These are phyloP conservation scores for Tylopilus vinaceipallidus DNA, from an alignment of 768 basidiomycete species.

Conservation along the genomic window DNA sequence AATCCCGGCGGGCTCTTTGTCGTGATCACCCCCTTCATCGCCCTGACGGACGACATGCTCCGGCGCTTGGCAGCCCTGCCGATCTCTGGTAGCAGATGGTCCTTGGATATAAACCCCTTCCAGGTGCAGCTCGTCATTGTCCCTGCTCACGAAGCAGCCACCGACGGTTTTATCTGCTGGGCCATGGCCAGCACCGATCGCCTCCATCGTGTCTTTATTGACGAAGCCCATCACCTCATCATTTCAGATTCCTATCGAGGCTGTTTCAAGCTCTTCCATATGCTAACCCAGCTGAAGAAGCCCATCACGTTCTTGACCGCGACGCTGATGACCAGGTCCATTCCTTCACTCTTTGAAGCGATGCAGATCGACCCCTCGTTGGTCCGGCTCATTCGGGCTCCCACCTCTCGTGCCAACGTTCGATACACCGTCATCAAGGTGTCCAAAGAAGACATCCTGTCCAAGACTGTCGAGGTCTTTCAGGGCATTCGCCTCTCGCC, in stretches of 20 bases:
- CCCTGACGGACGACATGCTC: constrained; percentile 9
- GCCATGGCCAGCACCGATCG: background rate
- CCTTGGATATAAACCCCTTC: background rate
- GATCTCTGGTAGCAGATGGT: background rate
- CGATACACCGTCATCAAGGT: background rate
- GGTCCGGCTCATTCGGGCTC: background rate
- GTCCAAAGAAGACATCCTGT: fast-evolving
- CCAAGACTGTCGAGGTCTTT: background rate
- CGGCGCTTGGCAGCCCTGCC: background rate
- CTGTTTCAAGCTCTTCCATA: constrained; percentile 15
- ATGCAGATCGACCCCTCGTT: constrained; percentile 1
- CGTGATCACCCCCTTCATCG: constrained; percentile 3
- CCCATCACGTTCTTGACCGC: constrained; percentile 11
- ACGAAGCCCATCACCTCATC: constrained; percentile 11
- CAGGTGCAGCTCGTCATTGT: constrained; percentile 3
- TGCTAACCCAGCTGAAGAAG: constrained; percentile 1
- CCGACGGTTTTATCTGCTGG: background rate
- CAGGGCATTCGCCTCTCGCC: too few relatives aligned
- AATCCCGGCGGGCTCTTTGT: background rate
- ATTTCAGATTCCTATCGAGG: background rate
- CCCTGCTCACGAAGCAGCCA: constrained; percentile 9
- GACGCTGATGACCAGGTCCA: constrained; percentile 4
- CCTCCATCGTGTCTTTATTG: background rate
- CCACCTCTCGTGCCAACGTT: background rate
- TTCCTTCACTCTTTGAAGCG: background rate